Percentiles rank a stretch among this genome's conserved stretches.
These are phyloP conservation scores for Fusarium sp. DNA, from an alignment of 2,329 filamentous ascomycete species.

Conservation along the genomic window DNA sequence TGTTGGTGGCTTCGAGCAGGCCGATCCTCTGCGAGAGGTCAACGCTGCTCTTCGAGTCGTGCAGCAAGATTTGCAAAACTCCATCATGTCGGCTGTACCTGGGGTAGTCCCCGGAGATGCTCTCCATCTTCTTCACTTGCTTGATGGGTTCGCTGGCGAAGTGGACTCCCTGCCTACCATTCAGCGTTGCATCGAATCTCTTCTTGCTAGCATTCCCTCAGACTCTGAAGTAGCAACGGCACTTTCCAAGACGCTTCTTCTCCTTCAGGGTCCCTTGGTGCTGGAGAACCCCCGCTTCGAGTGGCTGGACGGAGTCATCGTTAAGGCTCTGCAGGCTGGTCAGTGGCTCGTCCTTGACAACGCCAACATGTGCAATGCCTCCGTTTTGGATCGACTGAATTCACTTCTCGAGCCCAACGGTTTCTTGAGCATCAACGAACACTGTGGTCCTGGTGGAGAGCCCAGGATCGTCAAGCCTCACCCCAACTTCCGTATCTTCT, in stretches of 20 bases:
- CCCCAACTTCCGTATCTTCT: constrained; percentile 87
- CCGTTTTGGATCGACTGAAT: constrained; percentile 93
- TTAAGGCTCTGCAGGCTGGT: constrained; percentile 86
- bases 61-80: constrained; percentile 61
- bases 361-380: constrained; percentile 95
- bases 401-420: constrained; percentile 93
- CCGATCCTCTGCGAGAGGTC: constrained; percentile 80
- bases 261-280: constrained; percentile 64
- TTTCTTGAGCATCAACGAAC: constrained; percentile 90
- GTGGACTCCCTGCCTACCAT: constrained; percentile 51
- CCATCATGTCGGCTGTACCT: constrained; percentile 61
- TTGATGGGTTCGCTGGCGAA: constrained; percentile 57
- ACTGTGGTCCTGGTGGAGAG: constrained; percentile 83
- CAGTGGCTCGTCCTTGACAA: constrained; percentile 97
- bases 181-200: constrained; percentile 49
- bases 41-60: constrained; percentile 65
- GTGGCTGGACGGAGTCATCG: constrained; percentile 93
- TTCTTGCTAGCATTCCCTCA: constrained; percentile 55
- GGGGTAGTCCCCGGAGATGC: constrained; percentile 57
- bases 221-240: constrained; percentile 59
- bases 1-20: constrained; percentile 95
- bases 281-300: constrained; percentile 86
- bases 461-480: constrained; percentile 85
- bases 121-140: constrained; percentile 61
- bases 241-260: constrained; percentile 58